These are phyloP conservation scores for Aureobasidium sp. DNA, from an alignment of 2,329 filamentous ascomycete species.

Conservation along the genomic window DNA sequence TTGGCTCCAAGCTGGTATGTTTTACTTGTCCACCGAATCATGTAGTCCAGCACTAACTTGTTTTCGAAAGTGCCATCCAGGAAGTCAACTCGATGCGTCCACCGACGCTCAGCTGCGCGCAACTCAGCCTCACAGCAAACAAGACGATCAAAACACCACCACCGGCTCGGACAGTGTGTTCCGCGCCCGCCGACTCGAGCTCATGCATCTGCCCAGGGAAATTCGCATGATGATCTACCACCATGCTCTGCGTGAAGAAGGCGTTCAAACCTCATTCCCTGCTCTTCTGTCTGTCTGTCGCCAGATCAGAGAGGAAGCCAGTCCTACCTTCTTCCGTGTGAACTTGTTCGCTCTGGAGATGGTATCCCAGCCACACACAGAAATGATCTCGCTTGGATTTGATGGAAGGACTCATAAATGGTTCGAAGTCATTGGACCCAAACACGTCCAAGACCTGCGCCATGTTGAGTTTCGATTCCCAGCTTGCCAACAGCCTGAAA, in stretches of 20 bases:
- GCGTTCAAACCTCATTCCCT: not conserved
- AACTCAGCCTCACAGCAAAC: not conserved
- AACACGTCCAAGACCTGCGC: not conserved
- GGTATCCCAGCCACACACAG: not conserved
- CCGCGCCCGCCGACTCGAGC: not conserved
- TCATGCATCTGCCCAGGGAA: not conserved
- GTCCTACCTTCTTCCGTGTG: not conserved
- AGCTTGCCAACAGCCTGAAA: too few relatives aligned
- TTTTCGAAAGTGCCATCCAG: too few relatives aligned
- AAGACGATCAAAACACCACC: not conserved
- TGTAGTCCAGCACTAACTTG: too few relatives aligned
- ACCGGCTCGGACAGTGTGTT: not conserved
- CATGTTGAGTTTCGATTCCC: not conserved
- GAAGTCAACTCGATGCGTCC: not conserved
- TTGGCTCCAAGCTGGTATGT: too few relatives aligned
- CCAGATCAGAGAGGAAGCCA: not conserved
- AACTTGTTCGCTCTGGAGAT: not conserved
- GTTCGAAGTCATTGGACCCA: not conserved
- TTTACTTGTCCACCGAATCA: too few relatives aligned
- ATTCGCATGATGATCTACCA: not conserved
- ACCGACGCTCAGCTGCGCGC: not conserved
- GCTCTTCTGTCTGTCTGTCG: not conserved
- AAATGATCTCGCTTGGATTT: not conserved
- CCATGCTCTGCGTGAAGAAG: not conserved
- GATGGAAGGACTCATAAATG: not conserved